Evolutionary conservation across 2,329 filamentous ascomycete genomes (phyloP), one percentile per base, ranked within the genome.

Genomic region (Pyrenochaeta sp.): DNA sequence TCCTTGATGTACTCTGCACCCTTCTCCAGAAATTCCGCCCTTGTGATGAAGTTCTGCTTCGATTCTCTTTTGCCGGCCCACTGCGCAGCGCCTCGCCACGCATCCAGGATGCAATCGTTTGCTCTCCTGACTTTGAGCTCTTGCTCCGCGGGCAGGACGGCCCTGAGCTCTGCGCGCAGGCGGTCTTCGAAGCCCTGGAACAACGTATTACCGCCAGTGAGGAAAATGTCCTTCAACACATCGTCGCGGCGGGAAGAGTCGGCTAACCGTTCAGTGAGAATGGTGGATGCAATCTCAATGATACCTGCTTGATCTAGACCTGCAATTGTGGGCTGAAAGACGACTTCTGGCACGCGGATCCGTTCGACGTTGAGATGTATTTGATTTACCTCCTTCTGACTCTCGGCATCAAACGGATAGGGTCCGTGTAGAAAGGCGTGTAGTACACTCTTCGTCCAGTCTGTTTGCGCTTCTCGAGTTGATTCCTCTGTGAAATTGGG

Each of bases 311-410:
- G 95, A 74, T 98, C 93, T 41, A 97, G 80, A 6, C 93, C 93
- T 0, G 93, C 93, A 69, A 98, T 96, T 14, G 89, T 88, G 0
- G 93, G 94, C 71, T 96, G 91, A 80, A 97, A 97, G 15, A 97
- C 85, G 7, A 97, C 89, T 78, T 98, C 94, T 2, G 93, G 93
- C 2, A 96, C 92, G 45, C 93, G 90, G 75, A 98, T 96, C 50
- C 94, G 89, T 81, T 98, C 93, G 48, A 99, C 92, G 74, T 99
- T 99, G 60, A 99, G 86, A 75, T 99, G 95, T 45, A 99, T 81
- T 77, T 98, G 94, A 75, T 92, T 88, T 15, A 87, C 86, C 78
- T 99, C 86, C 15, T 88, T 86, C 65, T 95, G 90, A 51, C 87
- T 90, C 50, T 92, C 87, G 0, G 87, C 79, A 63, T 98, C 90